Base-by-base conservation (phyloP, 1,284 basidiomycete species). In the Moniliophthora roreri region DNA sequence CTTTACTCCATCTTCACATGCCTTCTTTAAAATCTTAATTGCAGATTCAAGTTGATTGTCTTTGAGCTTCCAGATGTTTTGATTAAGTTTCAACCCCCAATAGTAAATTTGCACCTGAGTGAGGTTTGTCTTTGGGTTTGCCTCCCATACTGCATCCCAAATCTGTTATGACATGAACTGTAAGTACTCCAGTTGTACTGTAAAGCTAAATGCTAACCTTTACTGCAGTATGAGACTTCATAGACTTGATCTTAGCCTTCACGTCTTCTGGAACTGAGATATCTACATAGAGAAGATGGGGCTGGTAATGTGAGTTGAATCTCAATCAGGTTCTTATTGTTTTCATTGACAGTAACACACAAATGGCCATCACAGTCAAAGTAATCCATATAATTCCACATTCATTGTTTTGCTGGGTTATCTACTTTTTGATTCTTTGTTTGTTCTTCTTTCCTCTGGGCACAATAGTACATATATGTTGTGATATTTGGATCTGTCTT, bases 1-100 rank as follows among this genome's bases (percentile, higher is more conserved):
- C 1, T 24, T 26, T 0, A 26, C 16, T 32, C 28, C 28, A 4
- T 51, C 57, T 15, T 53, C 50, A 8, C 24, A n/a, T 32, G 40
- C 40, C 36, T 49, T 37, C 23, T 58, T 44, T 8, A 59, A 23
- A 2, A 62, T 10, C 11, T n/a, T 50, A 2, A 24, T 44, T 5
- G 61, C 58, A n/a, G 61, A 61, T n/a, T 52, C 52, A 8, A 61
- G 51, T 40, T 60, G 54, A 49, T 61, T 54, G 21, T 56, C 39
- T 28, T 53, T 36, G 0, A 54, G 51, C 7, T 53, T 28, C 60
- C 60, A 61, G 1, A 38, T 23, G 13, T 38, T 35, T 8, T 53
- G 28, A 44, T 61, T 59, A 0, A 55, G 18, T 2, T 48, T 32
- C 4, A 44, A 16, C 58, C 60, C 60, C 20, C 32, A 39, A 4